Base-by-base conservation (phyloP, 139 green algal genomes). In the Chlorella sp. region DNA sequence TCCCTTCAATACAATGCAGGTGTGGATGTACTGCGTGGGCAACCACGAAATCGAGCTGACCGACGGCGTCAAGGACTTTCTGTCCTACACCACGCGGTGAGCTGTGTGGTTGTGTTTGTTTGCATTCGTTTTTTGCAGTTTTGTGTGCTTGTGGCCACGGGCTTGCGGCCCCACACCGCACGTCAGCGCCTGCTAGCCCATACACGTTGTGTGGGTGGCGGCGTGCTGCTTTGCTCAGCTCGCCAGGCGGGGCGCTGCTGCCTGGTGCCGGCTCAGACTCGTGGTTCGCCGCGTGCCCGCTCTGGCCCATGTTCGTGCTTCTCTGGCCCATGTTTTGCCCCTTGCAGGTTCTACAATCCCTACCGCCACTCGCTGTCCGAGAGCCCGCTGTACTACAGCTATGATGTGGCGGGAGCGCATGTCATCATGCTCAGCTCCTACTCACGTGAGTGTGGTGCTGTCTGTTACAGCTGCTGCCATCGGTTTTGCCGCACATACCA, bases 1-100 rank as follows among this genome's bases (percentile, higher is more conserved):
- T 46, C 1, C 13, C 36, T 34, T 26, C 1, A 2, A 7, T 14
- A 19, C 44, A 17, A 3, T 38, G 5, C 64, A 92, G 26, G 85
- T 91, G 2, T 94, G 90, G 87, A 88, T 93, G 72, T 84, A 88
- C 56, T 91, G 91, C 26, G 88, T 92, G 62, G 94, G 94, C 60
- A 97, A 97, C 80, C 94, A 97, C 77, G 94, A 96, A 83, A 80
- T 93, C 34, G 89, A 92, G 76, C 78, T 65, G 69, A 44, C 9
- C 17, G 28, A 74, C 28, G 62, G 78, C 30, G 20, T 28, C 7
- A 60, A 74, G 40, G 78, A 74, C 62, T 83, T 83, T 26, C 30
- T 74, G 4, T 32, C 78, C 6, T 83, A 75, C 64, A 26, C 41
- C 30, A 75, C 60, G 7, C 40, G 78, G 78, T 83, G 78, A 44